Evolutionary conservation across 2,329 filamentous ascomycete species (phyloP), one percentile per base, ranked within the genome.

Genomic region (Pseudovirgaria hyperparasitica): DNA sequence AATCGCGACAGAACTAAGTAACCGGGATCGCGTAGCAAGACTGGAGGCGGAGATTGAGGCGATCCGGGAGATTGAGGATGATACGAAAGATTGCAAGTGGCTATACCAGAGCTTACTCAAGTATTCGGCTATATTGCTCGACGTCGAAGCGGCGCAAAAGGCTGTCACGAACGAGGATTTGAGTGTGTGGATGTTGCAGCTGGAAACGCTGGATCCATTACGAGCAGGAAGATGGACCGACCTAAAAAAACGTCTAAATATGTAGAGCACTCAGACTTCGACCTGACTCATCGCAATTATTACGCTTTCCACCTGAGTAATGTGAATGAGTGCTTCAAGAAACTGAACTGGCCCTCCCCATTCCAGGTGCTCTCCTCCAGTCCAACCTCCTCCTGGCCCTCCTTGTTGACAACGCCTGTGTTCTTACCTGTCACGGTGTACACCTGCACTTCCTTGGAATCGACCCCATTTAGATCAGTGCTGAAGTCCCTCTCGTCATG

Each of bases 91-190:
- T 42, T 77, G 72, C 50, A 92, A 93, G 55, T 90, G 84, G 71
- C 80, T 93, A 23, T 92, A 93, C 46, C 82, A 92, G 53, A 78
- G 78, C 5, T 60, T 96, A 26, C 65, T 96, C 14, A 72, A 82
- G 35, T 85, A 82, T 45, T 75, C 76, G 1, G 46, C 76, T 17
- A 52, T 79, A n/a, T 64, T 62, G 29, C 43, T 80, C 33, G 65
- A 65, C 40, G 33, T 62, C 5, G 55, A 57, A 14, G 48, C 45
- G 8, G 51, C 46, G 2, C 55, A 50, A n/a, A 44, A 46, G 17
- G 34, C 38, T n/a, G 46, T 58, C 17, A 55, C 48, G 53, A 56
- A 53, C 42, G 56, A 23, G 27, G 55, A 65, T 31, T 61, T 68
- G 50, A 48, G 42, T 20, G 39, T 25, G 23, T 72, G 57, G 80